Conservation (phyloP, 768 basidiomycete genomes). For the Lactifluus echinatus region DNA sequence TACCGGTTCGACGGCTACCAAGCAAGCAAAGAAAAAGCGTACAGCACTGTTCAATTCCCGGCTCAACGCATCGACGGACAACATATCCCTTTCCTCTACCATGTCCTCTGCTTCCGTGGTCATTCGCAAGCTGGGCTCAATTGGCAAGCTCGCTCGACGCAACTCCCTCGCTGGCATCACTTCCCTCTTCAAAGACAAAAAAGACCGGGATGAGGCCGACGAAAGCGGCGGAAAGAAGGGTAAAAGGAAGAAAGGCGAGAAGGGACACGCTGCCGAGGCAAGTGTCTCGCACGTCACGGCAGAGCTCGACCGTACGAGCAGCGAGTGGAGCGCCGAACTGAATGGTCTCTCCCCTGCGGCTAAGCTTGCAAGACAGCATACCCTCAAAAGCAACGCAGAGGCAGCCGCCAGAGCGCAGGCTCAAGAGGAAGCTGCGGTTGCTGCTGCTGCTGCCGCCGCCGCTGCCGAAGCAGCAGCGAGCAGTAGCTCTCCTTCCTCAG, state of each 20-base stretch:
- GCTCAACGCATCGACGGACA: conserved; percentile 83
- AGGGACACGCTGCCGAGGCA: conserved; percentile 58
- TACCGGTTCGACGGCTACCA: conserved; percentile 27
- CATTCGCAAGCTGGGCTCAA: conserved; percentile 88
- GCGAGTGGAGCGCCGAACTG: conserved; percentile 42
- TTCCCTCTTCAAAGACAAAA: conserved; percentile 86
- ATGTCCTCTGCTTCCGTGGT: conserved; percentile 94
- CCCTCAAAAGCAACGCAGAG: conserved; percentile 79
- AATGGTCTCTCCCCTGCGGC: conserved; percentile 85
- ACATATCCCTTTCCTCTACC: conserved; percentile 90
- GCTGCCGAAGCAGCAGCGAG: conserved; percentile 25
- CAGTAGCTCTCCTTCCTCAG: conserved; percentile 27
- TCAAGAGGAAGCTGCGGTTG: conserved; percentile 42
- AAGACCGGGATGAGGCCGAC: conserved; percentile 37
- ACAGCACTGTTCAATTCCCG: conserved; percentile 77
- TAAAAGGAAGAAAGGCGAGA: conserved; percentile 45
- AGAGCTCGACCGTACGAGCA: conserved; percentile 73
- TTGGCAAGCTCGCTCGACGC: conserved; percentile 81
- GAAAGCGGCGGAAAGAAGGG: conserved; percentile 35
- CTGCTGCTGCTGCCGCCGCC: conserved; percentile 21
- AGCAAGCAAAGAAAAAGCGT: conserved; percentile 55
- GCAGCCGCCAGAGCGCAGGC: conserved; percentile 60
- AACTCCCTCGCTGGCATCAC: conserved; percentile 90
- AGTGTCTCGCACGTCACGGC: conserved; percentile 76
- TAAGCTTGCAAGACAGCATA: conserved; percentile 83